phyloP scores from a whole-genome alignment of 495 filamentous ascomycete species.

The Jackrogersella multiformis region DNA sequence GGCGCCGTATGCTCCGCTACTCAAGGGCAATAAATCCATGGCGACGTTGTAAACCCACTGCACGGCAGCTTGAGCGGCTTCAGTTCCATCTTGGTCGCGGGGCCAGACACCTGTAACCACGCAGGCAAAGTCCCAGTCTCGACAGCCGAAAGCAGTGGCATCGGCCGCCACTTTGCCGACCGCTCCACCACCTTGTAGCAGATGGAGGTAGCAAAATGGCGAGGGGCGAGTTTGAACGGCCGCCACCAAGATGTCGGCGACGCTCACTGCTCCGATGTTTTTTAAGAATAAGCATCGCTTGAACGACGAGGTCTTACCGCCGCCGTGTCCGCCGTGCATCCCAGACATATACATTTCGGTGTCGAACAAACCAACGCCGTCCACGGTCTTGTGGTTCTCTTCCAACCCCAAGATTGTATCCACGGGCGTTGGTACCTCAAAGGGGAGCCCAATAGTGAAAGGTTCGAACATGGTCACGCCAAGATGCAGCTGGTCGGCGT shows the following conservation, averaged over 20 bases:
- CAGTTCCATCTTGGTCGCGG: conserved; percentile 63
- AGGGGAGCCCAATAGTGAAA: conserved; percentile 41
- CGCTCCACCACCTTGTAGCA: conserved; percentile 68
- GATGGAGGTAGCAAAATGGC: conserved; percentile 68
- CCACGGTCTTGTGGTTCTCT: conserved; percentile 50
- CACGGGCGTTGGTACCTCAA: conserved; percentile 33
- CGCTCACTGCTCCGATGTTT: conserved; percentile 52
- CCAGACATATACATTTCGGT: conserved; percentile 68
- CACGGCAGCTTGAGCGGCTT: conserved; percentile 53
- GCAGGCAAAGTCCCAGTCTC: conserved; percentile 72
- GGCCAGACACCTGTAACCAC: conserved; percentile 71
- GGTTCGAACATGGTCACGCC: conserved; percentile 65
- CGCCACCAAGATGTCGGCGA: conserved; percentile 53
- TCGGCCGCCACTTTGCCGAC: conserved; percentile 57
- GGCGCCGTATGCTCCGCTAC: conserved; percentile 65
- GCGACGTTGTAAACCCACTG: conserved; percentile 67
- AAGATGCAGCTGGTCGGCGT: conserved; percentile 58
- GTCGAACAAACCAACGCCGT: conserved; percentile 65
- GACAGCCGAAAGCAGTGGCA: conserved; percentile 69
- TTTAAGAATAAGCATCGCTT: conserved; percentile 72
- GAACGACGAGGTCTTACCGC: conserved; percentile 69
- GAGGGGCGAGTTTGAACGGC: conserved; percentile 63
- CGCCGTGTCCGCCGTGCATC: conserved; percentile 68
- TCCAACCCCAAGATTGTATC: conserved; percentile 51
- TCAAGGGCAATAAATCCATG: conserved; percentile 58